A percentile compares a stretch with the other conserved stretches of the same genome.
Evolutionary conservation across 345 rosid genomes (phyloP).

Genomic region (Eucalyptus cladocalyx): DNA sequence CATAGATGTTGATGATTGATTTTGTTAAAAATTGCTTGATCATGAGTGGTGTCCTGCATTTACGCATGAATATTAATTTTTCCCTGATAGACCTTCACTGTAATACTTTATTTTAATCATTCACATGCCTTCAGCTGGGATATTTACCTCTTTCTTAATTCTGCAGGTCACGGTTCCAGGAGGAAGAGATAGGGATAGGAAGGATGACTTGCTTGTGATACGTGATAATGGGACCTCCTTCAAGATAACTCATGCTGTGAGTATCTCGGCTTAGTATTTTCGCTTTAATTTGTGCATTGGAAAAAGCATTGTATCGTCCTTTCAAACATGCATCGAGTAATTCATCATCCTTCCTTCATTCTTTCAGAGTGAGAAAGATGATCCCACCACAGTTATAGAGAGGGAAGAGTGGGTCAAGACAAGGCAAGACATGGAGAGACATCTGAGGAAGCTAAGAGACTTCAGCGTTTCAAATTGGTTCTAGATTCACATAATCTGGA

Average conservation of each 20-base stretch:
- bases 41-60: background rate
- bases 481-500: slow-evolving; percentile 1
- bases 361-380: slow-evolving; percentile 52
- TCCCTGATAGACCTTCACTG: background rate
- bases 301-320: background rate
- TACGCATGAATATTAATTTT: background rate
- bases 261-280: background rate
- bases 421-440: slow-evolving; percentile 82
- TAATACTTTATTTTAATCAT: background rate
- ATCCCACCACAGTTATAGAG: slow-evolving; percentile 70
- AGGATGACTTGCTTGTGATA: slow-evolving; percentile 70
- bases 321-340: background rate
- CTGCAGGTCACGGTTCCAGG: slow-evolving; percentile 72
- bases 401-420: slow-evolving; percentile 79
- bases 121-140: background rate
- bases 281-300: background rate
- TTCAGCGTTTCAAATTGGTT: slow-evolving; percentile 81
- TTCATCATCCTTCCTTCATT: background rate
- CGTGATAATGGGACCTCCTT: slow-evolving; percentile 76
- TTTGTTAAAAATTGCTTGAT: background rate
- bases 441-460: slow-evolving; percentile 83
- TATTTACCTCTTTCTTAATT: background rate
- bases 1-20: background rate
- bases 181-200: slow-evolving; percentile 79
- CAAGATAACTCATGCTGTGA: slow-evolving; percentile 60